Conservation (phyloP, 768 basidiomycete genomes). For the Rhodosporidiobolus odoratus region DNA sequence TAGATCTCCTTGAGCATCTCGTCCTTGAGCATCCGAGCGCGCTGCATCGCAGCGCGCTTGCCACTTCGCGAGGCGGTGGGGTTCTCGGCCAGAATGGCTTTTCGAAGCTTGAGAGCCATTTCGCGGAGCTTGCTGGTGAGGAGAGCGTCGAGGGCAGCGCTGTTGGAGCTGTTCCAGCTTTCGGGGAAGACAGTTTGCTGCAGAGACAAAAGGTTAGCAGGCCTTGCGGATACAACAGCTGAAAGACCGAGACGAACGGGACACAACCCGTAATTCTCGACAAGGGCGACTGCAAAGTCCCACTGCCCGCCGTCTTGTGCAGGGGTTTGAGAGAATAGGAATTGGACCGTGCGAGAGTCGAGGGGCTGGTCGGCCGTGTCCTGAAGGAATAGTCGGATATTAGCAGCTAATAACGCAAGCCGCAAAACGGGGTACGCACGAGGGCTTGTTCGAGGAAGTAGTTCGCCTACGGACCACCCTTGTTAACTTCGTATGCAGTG, state of each 20-base stretch:
- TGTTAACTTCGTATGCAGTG: no score
- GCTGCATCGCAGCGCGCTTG: slow-evolving; percentile 3
- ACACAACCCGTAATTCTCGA: slow-evolving; percentile 52
- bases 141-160: slow-evolving; percentile 65
- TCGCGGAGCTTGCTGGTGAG: slow-evolving; percentile 89
- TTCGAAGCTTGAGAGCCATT: slow-evolving; percentile 73
- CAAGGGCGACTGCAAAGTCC: slow-evolving; percentile 46
- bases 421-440: slow-evolving; percentile 53
- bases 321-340: slow-evolving; percentile 60
- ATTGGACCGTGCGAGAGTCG: slow-evolving; percentile 57
- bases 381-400: background rate
- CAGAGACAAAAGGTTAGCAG: background rate
- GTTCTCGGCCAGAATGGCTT: no score
- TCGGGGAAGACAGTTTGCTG: slow-evolving; percentile 48
- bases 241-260: background rate
- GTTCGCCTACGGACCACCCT: slow-evolving; percentile 54
- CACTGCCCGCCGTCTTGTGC: slow-evolving; percentile 64
- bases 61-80: slow-evolving; percentile 43
- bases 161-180: slow-evolving; percentile 70
- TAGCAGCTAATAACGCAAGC: background rate
- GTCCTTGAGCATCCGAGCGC: slow-evolving; percentile 73
- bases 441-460: slow-evolving; percentile 86
- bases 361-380: slow-evolving; percentile 56
- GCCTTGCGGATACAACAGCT: no score
- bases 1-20: slow-evolving; percentile 77